Percentiles rank a stretch among this genome's conserved stretches.
These are phyloP conservation scores for Carex scoparia DNA, from an alignment of 176 grass and related monocot species.

Conservation along the genomic window DNA sequence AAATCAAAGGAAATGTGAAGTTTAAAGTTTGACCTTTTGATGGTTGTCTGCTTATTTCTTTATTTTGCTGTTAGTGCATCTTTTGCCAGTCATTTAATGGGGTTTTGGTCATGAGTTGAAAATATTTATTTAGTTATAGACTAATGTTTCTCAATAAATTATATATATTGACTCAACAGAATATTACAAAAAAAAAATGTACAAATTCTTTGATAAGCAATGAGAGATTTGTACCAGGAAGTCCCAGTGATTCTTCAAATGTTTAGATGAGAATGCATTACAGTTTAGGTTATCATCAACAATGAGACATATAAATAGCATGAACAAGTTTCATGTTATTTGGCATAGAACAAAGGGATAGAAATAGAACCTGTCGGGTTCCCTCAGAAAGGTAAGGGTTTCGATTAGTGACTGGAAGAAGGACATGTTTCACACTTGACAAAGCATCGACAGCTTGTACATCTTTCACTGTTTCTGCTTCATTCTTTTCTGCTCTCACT, in stretches of 20 bases:
- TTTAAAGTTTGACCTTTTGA: not conserved
- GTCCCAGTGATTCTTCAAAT: not conserved
- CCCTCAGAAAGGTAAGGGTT: conserved; percentile 98
- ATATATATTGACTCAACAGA: too few relatives aligned
- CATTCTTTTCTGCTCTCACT: conserved; percentile 76
- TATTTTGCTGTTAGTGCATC: not conserved
- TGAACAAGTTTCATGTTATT: not conserved
- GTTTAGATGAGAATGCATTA: not conserved
- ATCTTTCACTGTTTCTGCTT: conserved; percentile 50
- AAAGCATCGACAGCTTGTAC: conserved; percentile 61
- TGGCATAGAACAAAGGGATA: not conserved
- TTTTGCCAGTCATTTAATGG: not conserved
- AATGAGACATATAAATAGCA: not conserved
- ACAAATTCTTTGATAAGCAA: not conserved
- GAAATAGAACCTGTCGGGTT: conserved; percentile 67
- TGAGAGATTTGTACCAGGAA: not conserved
- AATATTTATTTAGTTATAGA: not conserved
- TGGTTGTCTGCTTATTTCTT: not conserved
- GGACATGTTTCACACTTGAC: conserved; percentile 68
- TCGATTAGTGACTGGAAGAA: conserved; percentile 81
- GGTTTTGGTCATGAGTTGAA: not conserved
- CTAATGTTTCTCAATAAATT: not conserved
- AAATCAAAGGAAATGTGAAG: not conserved
- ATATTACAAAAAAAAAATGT: not conserved
- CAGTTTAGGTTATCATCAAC: not conserved